These are phyloP conservation scores for Coemansia pectinata DNA, from an alignment of 192 early-diverging fungal genomes.

Conservation along the genomic window DNA sequence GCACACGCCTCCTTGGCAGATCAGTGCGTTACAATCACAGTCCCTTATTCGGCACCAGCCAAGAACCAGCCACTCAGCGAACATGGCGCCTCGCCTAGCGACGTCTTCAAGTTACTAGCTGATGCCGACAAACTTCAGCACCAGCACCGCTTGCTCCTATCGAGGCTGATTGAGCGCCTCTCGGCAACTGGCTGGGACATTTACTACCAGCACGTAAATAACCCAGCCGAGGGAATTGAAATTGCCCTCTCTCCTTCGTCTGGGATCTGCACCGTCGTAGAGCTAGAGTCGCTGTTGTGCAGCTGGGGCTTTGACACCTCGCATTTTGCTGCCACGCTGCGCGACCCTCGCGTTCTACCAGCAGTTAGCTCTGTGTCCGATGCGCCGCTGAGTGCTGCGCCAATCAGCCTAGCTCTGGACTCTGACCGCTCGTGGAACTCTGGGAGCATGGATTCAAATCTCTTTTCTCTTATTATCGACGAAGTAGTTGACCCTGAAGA, in stretches of 20 bases:
- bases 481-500: constrained; percentile 52
- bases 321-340: constrained; percentile 27
- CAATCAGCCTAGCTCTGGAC: background rate
- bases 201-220: constrained; percentile 21
- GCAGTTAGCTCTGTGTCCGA: background rate
- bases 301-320: constrained; percentile 44
- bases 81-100: constrained; percentile 3
- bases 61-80: background rate
- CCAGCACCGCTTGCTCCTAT: constrained; percentile 31
- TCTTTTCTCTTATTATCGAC: constrained; percentile 51
- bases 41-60: constrained; percentile 21
- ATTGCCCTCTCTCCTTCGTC: constrained; percentile 40
- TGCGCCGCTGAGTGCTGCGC: background rate
- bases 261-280: constrained; percentile 24
- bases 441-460: constrained; percentile 32
- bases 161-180: constrained; percentile 35
- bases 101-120: constrained; percentile 24
- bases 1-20: constrained; percentile 14
- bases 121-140: constrained; percentile 21
- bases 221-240: constrained; percentile 18
- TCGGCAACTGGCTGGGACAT: constrained; percentile 36
- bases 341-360: constrained; percentile 12
- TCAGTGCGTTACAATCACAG: constrained; percentile 37
- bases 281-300: constrained; percentile 26
- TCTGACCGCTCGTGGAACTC: constrained; percentile 5